Conservation (phyloP, 495 filamentous ascomycete species). For the Apiosordaria backusii region DNA sequence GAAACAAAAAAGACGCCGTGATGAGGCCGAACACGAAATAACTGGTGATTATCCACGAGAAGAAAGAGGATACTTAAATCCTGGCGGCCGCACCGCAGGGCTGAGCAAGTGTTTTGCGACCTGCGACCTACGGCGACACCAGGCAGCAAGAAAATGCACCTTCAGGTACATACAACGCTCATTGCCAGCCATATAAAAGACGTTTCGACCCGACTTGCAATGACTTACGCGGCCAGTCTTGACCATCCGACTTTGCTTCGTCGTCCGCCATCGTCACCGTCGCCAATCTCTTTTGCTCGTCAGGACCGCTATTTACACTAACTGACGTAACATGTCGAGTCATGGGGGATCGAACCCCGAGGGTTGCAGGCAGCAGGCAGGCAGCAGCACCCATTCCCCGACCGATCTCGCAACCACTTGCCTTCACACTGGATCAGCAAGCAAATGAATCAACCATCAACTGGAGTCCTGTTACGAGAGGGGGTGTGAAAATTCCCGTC, state of each 20-base stretch:
- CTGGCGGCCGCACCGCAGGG: constrained; percentile 8
- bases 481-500: not conserved
- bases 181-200: too few species aligned
- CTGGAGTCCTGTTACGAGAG: not conserved
- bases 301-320: not conserved
- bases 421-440: not conserved
- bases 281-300: not conserved
- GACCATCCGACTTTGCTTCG: not conserved
- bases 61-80: not conserved
- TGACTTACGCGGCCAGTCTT: not conserved
- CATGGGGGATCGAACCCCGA: not conserved
- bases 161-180: too few species aligned
- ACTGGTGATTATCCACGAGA: not conserved
- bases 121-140: not conserved
- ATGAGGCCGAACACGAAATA: not conserved
- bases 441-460: too few species aligned
- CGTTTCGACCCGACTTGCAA: not conserved
- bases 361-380: not conserved
- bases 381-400: not conserved
- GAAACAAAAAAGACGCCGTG: not conserved
- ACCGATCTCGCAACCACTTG: not conserved
- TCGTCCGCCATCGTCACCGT: not conserved
- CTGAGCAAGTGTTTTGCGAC: not conserved
- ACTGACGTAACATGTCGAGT: not conserved
- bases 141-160: constrained; percentile 4